A percentile compares a stretch with the other conserved stretches of the same genome.
These are phyloP conservation scores for Aspergillus ruber DNA, from an alignment of 2,329 filamentous ascomycete genomes.

Conservation along the genomic window DNA sequence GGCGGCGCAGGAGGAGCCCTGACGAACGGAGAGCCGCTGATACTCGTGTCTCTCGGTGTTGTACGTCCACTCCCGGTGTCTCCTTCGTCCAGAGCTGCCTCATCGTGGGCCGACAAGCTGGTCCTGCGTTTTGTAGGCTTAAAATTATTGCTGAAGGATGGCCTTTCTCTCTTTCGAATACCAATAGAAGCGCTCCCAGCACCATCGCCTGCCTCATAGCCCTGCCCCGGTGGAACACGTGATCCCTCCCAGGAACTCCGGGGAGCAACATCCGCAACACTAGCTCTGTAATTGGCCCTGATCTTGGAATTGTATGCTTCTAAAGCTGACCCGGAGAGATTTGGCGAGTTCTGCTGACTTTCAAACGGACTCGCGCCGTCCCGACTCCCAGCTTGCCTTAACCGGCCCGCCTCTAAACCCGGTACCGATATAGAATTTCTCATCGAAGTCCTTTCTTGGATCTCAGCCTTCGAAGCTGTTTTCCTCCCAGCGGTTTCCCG, in stretches of 20 bases:
- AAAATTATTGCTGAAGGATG: conserved; percentile 21
- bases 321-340: conserved; percentile 9
- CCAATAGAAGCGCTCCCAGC: conserved; percentile 4
- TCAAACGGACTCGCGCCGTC: conserved; percentile 12
- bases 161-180: conserved; percentile 28
- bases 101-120: conserved; percentile 20
- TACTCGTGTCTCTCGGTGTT: conserved; percentile 30
- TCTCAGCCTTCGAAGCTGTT: conserved; percentile 1
- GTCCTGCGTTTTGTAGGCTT: conserved; percentile 23
- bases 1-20: conserved; percentile 32
- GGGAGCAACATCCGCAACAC: conserved; percentile 6
- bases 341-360: conserved; percentile 12
- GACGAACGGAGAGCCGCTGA: conserved; percentile 45
- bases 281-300: conserved; percentile 4
- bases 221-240: conserved; percentile 14
- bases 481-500: conserved; percentile 16
- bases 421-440: conserved; percentile 20
- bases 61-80: conserved; percentile 18
- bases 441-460: conserved; percentile 6
- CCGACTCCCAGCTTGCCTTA: conserved; percentile 8
- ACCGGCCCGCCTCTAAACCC: conserved; percentile 7
- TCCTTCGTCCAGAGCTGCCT: conserved; percentile 14
- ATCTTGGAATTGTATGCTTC: conserved; percentile 12
- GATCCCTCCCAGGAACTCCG: conserved; percentile 9
- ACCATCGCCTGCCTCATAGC: conserved; percentile 10